Conservation (phyloP, 1,284 basidiomycete species). For the Irpex lacteus region DNA sequence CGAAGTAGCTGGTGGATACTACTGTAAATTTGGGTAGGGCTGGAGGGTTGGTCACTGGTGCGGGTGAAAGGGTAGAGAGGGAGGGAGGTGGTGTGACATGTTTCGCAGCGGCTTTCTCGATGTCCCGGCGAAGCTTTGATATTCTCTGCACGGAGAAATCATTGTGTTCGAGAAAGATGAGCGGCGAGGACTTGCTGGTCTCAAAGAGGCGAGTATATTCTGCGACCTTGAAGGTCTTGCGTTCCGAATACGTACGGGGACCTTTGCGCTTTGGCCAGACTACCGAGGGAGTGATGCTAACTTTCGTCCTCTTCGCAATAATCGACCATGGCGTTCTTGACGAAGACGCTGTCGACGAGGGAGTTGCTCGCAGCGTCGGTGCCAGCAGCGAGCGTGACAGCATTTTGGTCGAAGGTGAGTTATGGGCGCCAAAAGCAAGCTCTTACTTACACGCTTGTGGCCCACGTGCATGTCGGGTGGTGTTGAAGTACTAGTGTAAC, state of each 20-base stretch:
- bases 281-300: constrained; percentile 56
- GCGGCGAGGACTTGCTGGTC: constrained; percentile 48
- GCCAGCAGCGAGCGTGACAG: constrained; percentile 9
- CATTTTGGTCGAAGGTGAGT: constrained; percentile 12
- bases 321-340: constrained; percentile 11
- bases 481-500: too few species aligned
- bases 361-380: constrained; percentile 7
- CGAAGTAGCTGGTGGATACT: constrained; percentile 70
- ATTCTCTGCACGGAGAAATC: constrained; percentile 66
- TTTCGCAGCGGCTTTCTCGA: constrained; percentile 47
- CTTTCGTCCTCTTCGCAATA: constrained; percentile 35
- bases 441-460: not conserved
- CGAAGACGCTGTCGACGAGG: constrained; percentile 5
- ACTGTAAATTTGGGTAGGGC: constrained; percentile 52
- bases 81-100: constrained; percentile 40
- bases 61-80: constrained; percentile 38
- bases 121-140: constrained; percentile 62
- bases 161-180: constrained; percentile 70
- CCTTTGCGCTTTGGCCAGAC: constrained; percentile 44
- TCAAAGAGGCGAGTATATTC: constrained; percentile 68
- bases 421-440: constrained; percentile 1
- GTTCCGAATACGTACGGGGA: constrained; percentile 64
- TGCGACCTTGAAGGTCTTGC: constrained; percentile 74
- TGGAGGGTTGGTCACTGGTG: constrained; percentile 23
- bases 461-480: not conserved